Evolutionary conservation across 2,329 filamentous ascomycete genomes (phyloP), one percentile per base, ranked within the genome.

Genomic region (Mycosphaerella arachidis): DNA sequence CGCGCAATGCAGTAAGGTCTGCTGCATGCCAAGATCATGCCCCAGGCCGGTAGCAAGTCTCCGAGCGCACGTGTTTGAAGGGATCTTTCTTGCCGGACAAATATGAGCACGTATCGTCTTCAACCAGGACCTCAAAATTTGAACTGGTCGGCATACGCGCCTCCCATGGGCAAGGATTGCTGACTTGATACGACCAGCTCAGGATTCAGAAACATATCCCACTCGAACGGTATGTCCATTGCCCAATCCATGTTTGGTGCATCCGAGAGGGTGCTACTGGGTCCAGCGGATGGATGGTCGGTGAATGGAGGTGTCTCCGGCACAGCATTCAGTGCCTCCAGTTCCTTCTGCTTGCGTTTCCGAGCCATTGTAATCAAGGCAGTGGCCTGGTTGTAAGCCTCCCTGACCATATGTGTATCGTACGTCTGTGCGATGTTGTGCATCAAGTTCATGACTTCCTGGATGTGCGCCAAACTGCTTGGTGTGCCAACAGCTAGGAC

Each of bases 401-500:
- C 76, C 2, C 68, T 71, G 2, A 72, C 73, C 67, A 73, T 72
- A 58, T 72, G 71, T 3, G 71, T 73, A 66, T 74, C 70, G 30
- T 77, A 70, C 2, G 67, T 66, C 29, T 71, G 66, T 2, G 72
- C 72, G n/a, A 78, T 73, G 24, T 72, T 68, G 53, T 73, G 71
- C 43, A 79, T 66, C 1, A 73, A 68, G n/a, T 71, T 68, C 70
- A 78, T 74, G 1, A 71, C 70, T 20, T 72, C 70, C 16, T 71
- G 64, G 6, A 79, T 70, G 27, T 69, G 68, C 2, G 71, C 65
- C 10, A 77, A 68, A 56, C 71, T 74, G 16, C 71, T 70, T 0
- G 71, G 68, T 2, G 75, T 77, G 50, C 76, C 74, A 24, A 78
- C 72, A 3, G 75, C 75, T 12, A 79, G 69, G 4, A 75, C 66